Conservation (phyloP, 495 filamentous ascomycete species). For the Aspergillus steynii region DNA sequence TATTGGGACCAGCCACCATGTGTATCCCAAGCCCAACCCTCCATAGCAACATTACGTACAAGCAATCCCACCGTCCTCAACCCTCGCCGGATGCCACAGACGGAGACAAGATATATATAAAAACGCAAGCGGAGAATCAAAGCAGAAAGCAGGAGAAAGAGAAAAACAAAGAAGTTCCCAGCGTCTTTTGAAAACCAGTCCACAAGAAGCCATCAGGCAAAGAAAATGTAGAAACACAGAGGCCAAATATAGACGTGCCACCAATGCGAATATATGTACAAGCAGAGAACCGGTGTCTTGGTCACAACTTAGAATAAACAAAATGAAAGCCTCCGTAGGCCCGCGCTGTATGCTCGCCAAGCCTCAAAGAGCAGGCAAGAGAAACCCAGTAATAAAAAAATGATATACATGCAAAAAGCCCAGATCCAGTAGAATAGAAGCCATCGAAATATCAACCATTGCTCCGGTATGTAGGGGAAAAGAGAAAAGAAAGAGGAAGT, state of each 20-base stretch:
- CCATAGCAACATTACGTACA: constrained; percentile 18
- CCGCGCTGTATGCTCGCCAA: constrained; percentile 18
- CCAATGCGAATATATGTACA: constrained; percentile 35
- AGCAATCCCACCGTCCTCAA: constrained; percentile 15
- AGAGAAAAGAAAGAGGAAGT: constrained; percentile 14
- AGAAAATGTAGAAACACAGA: constrained; percentile 13
- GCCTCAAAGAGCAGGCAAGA: constrained; percentile 19
- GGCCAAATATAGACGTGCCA: constrained; percentile 21
- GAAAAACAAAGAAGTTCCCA: background rate
- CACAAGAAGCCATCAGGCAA: constrained; percentile 9
- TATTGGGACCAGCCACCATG: background rate
- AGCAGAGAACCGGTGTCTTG: constrained; percentile 19
- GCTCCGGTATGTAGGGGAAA: constrained; percentile 5
- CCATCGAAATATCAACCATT: constrained; percentile 2
- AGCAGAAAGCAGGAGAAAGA: background rate
- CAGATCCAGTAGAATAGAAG: constrained; percentile 18
- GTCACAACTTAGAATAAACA: background rate
- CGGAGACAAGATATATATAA: constrained; percentile 21
- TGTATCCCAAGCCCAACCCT: constrained; percentile 3
- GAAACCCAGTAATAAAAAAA: constrained; percentile 18
- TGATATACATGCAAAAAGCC: constrained; percentile 27
- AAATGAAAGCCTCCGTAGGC: constrained; percentile 4
- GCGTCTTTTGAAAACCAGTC: constrained; percentile 13
- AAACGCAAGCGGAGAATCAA: constrained; percentile 11
- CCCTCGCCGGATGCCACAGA: constrained; percentile 19